phyloP scores from a whole-genome alignment of 73 alveolate genomes.

The Paramecium sexaurelia region DNA sequence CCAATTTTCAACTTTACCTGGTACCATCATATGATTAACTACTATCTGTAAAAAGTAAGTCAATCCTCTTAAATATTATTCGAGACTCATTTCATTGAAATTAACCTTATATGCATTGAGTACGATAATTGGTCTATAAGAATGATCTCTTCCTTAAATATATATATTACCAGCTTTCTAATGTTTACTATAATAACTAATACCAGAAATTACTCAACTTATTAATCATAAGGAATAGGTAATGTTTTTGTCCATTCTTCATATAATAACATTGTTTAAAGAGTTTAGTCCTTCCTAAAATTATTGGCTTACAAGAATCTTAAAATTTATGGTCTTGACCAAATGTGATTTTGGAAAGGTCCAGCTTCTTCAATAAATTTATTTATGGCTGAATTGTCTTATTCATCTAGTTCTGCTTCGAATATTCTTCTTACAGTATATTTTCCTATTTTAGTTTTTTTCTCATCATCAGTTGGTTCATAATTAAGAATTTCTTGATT shows the following conservation, averaged over 20 bases:
- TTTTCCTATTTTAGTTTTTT: conserved; percentile 31
- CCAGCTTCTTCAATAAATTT: conserved; percentile 5
- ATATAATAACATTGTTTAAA: conserved; percentile 44
- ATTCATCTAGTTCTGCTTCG: conserved; percentile 30
- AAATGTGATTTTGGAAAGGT: background rate
- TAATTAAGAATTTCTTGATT: background rate
- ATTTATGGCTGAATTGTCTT: conserved; percentile 6
- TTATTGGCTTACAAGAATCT: conserved; percentile 45
- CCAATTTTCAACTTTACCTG: conserved; percentile 96
- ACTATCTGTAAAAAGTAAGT: conserved; percentile 78
- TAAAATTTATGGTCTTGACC: conserved; percentile 33
- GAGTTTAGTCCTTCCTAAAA: conserved; percentile 17
- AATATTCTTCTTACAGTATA: conserved; percentile 2
- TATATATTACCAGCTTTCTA: conserved; percentile 65
- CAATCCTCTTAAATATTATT: conserved; percentile 73
- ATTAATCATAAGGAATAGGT: conserved; percentile 45
- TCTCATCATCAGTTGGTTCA: conserved; percentile 45
- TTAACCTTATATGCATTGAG: conserved; percentile 61
- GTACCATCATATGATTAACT: conserved; percentile 82
- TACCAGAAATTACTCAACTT: conserved; percentile 61
- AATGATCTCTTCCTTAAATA: conserved; percentile 64
- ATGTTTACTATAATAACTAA: background rate
- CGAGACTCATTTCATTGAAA: conserved; percentile 63
- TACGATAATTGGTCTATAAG: conserved; percentile 59
- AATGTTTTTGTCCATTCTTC: conserved; percentile 45